A percentile compares a stretch with the other conserved stretches of the same genome.
These are phyloP conservation scores for Phytophthora pisi DNA, from an alignment of 352 stramenopile species.

Conservation along the genomic window DNA sequence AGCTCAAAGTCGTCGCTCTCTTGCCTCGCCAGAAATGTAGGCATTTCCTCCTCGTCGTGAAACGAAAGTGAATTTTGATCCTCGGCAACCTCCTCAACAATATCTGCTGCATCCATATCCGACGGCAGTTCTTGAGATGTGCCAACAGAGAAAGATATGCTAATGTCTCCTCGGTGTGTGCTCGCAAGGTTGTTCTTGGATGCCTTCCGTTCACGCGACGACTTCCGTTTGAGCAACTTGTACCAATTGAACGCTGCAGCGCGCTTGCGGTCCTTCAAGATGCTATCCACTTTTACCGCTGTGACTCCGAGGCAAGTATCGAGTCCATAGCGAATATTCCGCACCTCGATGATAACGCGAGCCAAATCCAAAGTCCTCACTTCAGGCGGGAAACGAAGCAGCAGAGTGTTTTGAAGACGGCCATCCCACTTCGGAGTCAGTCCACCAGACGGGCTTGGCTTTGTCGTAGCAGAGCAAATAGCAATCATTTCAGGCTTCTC, in stretches of 20 bases:
- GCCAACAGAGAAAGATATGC: slow-evolving; percentile 82
- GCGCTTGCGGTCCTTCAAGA: slow-evolving; percentile 76
- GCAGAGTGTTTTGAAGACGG: slow-evolving; percentile 79
- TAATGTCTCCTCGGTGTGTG: slow-evolving; percentile 76
- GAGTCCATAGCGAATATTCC: slow-evolving; percentile 84
- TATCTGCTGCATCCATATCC: slow-evolving; percentile 54
- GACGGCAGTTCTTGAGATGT: slow-evolving; percentile 82
- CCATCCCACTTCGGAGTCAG: slow-evolving; percentile 76
- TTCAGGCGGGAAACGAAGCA: slow-evolving; percentile 75
- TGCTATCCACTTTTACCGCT: slow-evolving; percentile 81
- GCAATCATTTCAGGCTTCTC: slow-evolving; percentile 81
- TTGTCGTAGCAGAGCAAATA: slow-evolving; percentile 79
- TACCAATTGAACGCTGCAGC: slow-evolving; percentile 89
- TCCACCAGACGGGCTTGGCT: slow-evolving; percentile 77
- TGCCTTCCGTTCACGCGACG: slow-evolving; percentile 56
- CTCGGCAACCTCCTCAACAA: slow-evolving; percentile 41
- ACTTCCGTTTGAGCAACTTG: slow-evolving; percentile 83
- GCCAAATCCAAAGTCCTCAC: slow-evolving; percentile 66
- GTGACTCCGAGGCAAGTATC: slow-evolving; percentile 86
- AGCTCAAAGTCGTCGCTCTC: slow-evolving; percentile 48
- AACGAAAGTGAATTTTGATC: slow-evolving; percentile 31
- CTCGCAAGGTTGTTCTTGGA: slow-evolving; percentile 52
- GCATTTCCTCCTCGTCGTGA: slow-evolving; percentile 28
- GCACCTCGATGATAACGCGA: slow-evolving; percentile 86
- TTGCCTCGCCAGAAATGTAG: slow-evolving; percentile 36